phyloP scores from a whole-genome alignment of 140 eudicot genomes.

The Bidens hawaiensis region DNA sequence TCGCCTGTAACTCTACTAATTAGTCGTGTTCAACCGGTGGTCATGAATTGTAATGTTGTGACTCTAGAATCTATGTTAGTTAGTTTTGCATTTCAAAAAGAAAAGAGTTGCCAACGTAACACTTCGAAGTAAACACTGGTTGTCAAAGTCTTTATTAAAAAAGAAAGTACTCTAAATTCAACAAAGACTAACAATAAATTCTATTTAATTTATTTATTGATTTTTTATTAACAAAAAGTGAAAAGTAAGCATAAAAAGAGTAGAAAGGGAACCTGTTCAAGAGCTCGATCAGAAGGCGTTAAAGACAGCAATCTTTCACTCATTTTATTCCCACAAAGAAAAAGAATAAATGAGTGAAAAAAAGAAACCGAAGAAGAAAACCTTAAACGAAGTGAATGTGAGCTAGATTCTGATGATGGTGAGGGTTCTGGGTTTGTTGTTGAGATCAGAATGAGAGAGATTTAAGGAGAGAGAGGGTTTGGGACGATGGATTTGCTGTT shows the following conservation, averaged over 20 bases:
- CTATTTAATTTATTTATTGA: too few relatives aligned
- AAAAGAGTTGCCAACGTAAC: too few relatives aligned
- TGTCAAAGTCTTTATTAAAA: too few relatives aligned
- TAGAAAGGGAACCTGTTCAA: constrained; percentile 47
- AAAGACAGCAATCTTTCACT: constrained; percentile 36
- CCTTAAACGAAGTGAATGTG: constrained; percentile 22
- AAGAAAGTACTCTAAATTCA: too few relatives aligned
- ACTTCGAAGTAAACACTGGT: too few relatives aligned
- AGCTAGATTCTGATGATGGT: constrained; percentile 10
- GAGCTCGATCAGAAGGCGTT: constrained; percentile 52
- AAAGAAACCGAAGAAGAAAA: not conserved
- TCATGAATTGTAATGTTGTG: too few relatives aligned
- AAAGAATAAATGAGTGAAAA: not conserved
- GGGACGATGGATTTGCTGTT: constrained; percentile 19
- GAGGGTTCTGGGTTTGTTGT: constrained; percentile 10
- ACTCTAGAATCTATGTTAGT: too few relatives aligned
- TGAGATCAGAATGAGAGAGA: constrained; percentile 15
- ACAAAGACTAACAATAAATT: not conserved
- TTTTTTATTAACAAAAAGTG: too few relatives aligned
- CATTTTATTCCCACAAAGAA: constrained; percentile 38
- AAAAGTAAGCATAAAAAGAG: not conserved
- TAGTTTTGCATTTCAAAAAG: too few relatives aligned
- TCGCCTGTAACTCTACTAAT: too few relatives aligned
- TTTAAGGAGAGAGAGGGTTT: constrained; percentile 2
- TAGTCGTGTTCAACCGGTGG: too few relatives aligned